Evolutionary conservation across 148 eudicot genomes (phyloP).

Genomic region (Suaeda aralocaspica): DNA sequence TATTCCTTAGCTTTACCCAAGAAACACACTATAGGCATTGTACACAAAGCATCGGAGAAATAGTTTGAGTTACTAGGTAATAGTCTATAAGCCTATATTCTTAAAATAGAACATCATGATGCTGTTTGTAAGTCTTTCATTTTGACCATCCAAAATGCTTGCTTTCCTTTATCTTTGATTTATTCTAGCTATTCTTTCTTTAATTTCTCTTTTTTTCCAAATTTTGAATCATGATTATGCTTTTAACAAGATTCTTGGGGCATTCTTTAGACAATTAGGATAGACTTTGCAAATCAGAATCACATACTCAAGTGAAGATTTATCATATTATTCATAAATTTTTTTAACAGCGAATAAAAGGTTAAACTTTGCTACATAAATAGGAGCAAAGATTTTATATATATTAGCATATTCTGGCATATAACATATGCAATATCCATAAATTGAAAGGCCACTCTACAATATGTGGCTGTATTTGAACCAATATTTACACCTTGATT

Average conservation of each 20-base stretch:
- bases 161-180: neutral
- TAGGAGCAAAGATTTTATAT: too few relatives aligned
- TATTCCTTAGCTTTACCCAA: neutral
- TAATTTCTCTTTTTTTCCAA: neutral
- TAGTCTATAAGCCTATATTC: neutral
- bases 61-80: neutral
- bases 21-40: neutral
- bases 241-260: neutral
- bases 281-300: neutral
- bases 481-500: too few relatives aligned
- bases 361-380: too few relatives aligned
- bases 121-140: neutral
- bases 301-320: neutral
- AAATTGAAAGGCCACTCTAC: too few relatives aligned
- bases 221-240: neutral
- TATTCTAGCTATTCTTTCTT: neutral
- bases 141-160: neutral
- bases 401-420: too few relatives aligned
- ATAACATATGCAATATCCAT: too few relatives aligned
- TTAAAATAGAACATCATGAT: neutral
- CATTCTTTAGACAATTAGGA: neutral
- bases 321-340: neutral
- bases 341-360: neutral
- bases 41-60: too few relatives aligned
- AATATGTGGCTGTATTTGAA: too few relatives aligned